Conservation (phyloP, 495 filamentous ascomycete genomes). For the Xylaria venustula region DNA sequence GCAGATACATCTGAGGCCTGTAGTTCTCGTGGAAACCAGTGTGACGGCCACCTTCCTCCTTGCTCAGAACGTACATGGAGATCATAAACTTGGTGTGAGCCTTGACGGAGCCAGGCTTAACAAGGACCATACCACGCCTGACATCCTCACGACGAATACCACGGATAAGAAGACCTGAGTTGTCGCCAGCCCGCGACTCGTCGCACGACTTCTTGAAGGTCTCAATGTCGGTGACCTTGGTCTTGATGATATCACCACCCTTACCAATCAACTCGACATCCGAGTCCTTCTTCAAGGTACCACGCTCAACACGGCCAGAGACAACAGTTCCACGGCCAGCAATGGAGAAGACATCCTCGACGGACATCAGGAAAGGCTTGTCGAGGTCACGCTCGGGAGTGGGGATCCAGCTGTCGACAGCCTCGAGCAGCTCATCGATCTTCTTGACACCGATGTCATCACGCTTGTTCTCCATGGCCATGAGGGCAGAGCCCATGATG, state of each 20-base stretch:
- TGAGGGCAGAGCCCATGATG: conserved; percentile 92
- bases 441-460: conserved; percentile 83
- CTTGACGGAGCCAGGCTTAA: conserved; percentile 71
- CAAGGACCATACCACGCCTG: conserved; percentile 88
- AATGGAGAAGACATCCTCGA: conserved; percentile 99
- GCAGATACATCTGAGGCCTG: conserved; percentile 90
- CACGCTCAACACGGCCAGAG: conserved; percentile 96
- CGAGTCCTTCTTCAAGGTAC: conserved; percentile 81
- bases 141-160: conserved; percentile 93
- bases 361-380: conserved; percentile 97
- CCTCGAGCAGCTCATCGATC: conserved; percentile 83
- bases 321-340: conserved; percentile 94
- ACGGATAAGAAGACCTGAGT: conserved; percentile 95
- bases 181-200: conserved; percentile 90
- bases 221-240: conserved; percentile 98
- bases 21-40: conserved; percentile 93
- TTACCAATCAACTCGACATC: conserved; percentile 95
- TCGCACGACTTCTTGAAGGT: conserved; percentile 99
- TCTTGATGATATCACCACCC: conserved; percentile 75
- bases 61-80: conserved; percentile 93
- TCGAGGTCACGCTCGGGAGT: conserved; percentile 86
- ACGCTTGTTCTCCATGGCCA: conserved; percentile 83
- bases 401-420: conserved; percentile 95
- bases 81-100: conserved; percentile 86
- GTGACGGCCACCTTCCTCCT: conserved; percentile 96